These are phyloP conservation scores for Lanmaoa rubissima DNA, from an alignment of 768 basidiomycete genomes.

Conservation along the genomic window DNA sequence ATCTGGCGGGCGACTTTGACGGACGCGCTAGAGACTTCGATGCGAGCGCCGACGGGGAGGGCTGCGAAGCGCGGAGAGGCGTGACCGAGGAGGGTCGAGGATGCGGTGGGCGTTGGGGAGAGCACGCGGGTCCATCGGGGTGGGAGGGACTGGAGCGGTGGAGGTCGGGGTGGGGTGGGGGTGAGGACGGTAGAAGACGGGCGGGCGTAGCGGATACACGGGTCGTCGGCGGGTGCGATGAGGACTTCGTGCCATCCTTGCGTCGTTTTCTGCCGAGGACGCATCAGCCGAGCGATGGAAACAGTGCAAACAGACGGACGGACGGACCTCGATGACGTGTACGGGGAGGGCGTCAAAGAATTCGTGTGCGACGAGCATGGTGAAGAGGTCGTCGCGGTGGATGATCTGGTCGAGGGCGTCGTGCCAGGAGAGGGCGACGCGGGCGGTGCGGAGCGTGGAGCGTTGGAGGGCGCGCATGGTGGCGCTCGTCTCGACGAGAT, in stretches of 20 bases:
- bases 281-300: background rate
- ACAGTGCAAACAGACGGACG: no score
- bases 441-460: conserved; percentile 40
- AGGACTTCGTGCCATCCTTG: conserved; percentile 87
- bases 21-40: conserved; percentile 78
- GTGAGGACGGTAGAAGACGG: conserved; percentile 15
- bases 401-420: conserved; percentile 68
- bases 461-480: conserved; percentile 66
- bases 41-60: conserved; percentile 64
- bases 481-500: conserved; percentile 80
- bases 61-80: conserved; percentile 69
- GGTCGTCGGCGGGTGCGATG: conserved; percentile 50
- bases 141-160: conserved; percentile 12
- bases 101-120: conserved; percentile 53
- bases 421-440: conserved; percentile 61
- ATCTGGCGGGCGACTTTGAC: conserved; percentile 68
- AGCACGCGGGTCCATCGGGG: conserved; percentile 63
- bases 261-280: conserved; percentile 58
- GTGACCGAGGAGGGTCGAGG: conserved; percentile 53
- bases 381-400: conserved; percentile 52
- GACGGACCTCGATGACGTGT: conserved; percentile 76
- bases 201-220: conserved; percentile 29
- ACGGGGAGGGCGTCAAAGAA: conserved; percentile 97
- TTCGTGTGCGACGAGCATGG: conserved; percentile 91
- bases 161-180: background rate